Conservation (phyloP, 768 basidiomycete species). For the Leucocoprinus leucothites region DNA sequence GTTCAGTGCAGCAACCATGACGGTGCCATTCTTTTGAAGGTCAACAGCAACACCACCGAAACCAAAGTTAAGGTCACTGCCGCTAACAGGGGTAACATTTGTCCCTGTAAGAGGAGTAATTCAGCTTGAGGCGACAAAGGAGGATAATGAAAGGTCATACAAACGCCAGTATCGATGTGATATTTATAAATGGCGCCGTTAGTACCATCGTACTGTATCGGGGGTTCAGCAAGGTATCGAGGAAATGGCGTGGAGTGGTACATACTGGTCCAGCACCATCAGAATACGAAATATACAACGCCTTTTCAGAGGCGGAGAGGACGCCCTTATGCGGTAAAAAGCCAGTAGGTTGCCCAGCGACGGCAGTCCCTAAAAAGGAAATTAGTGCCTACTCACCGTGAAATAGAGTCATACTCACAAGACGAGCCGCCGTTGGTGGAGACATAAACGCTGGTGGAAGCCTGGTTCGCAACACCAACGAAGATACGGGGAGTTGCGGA, state of each 20-base stretch:
- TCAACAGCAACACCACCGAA: slow-evolving; percentile 65
- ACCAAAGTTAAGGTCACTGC: slow-evolving; percentile 57
- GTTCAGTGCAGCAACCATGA: slow-evolving; percentile 68
- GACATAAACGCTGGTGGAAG: slow-evolving; percentile 53
- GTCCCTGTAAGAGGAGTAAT: slow-evolving; percentile 34
- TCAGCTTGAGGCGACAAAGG: background rate
- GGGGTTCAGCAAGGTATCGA: background rate
- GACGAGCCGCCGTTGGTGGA: slow-evolving; percentile 53
- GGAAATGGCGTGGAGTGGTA: background rate
- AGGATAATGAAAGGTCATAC: slow-evolving; percentile 20
- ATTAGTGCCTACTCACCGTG: background rate
- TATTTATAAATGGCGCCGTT: slow-evolving; percentile 48
- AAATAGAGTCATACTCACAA: slow-evolving; percentile 33
- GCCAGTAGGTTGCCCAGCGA: slow-evolving; percentile 54
- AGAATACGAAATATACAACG: slow-evolving; percentile 58
- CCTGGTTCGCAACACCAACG: slow-evolving; percentile 60
- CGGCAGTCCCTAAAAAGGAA: slow-evolving; percentile 48
- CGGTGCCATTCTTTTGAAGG: slow-evolving; percentile 53
- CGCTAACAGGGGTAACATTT: slow-evolving; percentile 60
- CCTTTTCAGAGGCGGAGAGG: slow-evolving; percentile 51
- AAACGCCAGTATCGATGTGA: slow-evolving; percentile 48
- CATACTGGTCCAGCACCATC: slow-evolving; percentile 58
- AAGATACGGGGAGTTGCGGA: slow-evolving; percentile 60
- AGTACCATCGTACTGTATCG: slow-evolving; percentile 51
- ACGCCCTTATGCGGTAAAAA: slow-evolving; percentile 68